A percentile compares a stretch with the other conserved stretches of the same genome.
These are phyloP conservation scores for Zizania latifolia DNA, from an alignment of 176 grass and related monocot genomes.

Conservation along the genomic window DNA sequence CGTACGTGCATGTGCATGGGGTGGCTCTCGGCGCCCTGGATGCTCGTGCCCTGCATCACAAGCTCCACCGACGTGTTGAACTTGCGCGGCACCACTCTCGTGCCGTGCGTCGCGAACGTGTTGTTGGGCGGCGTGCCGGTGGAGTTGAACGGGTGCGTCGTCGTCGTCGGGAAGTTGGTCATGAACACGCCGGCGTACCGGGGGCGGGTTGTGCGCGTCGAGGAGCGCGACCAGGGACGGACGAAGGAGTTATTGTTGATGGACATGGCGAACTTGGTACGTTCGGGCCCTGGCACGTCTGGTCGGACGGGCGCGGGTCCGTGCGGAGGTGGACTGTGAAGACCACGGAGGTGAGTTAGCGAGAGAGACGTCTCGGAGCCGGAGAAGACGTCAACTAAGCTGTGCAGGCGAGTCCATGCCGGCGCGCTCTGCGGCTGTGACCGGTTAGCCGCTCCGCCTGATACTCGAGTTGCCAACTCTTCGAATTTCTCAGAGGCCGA, in stretches of 20 bases:
- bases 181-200: slow-evolving; percentile 30
- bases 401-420: too few relatives aligned
- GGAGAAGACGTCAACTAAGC: too few relatives aligned
- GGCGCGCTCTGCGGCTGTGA: too few relatives aligned
- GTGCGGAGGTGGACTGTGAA: slow-evolving; percentile 63
- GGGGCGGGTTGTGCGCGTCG: slow-evolving; percentile 61
- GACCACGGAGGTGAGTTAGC: too few relatives aligned
- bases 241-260: slow-evolving; percentile 78
- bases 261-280: slow-evolving; percentile 52
- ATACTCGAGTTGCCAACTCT: too few relatives aligned
- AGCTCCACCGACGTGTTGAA: slow-evolving; percentile 59
- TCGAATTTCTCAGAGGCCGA: too few relatives aligned
- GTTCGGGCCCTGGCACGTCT: slow-evolving; percentile 73
- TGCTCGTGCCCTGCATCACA: slow-evolving; percentile 67
- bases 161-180: slow-evolving; percentile 46
- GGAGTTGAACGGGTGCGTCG: slow-evolving; percentile 59
- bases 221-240: slow-evolving; percentile 52
- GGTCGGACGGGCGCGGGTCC: slow-evolving; percentile 45
- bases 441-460: too few relatives aligned
- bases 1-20: slow-evolving; percentile 83
- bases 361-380: too few relatives aligned
- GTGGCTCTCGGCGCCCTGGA: slow-evolving; percentile 59
- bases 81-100: slow-evolving; percentile 44
- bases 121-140: slow-evolving; percentile 72
- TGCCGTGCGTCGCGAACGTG: slow-evolving; percentile 61